phyloP scores from a whole-genome alignment of 345 rosid genomes.

The Conringia planisiliqua region DNA sequence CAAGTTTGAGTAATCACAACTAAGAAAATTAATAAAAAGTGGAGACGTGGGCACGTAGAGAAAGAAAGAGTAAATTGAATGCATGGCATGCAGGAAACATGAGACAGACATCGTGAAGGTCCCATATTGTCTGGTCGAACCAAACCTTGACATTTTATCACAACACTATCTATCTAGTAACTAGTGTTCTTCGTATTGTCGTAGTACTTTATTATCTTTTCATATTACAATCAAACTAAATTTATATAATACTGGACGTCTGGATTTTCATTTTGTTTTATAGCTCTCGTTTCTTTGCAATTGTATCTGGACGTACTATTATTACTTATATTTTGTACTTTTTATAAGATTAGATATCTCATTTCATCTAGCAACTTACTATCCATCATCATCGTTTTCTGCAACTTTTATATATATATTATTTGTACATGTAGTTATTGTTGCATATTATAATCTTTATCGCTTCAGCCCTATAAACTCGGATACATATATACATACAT shows the following conservation, averaged over 20 bases:
- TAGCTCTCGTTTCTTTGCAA: slow-evolving; percentile 15
- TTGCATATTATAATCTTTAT: slow-evolving; percentile 5
- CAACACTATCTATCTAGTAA: slow-evolving; percentile 29
- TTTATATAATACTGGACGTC: background rate
- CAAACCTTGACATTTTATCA: slow-evolving; percentile 30
- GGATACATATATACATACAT: background rate
- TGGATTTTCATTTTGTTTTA: slow-evolving; percentile 5
- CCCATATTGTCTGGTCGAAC: slow-evolving; percentile 38
- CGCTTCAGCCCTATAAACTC: background rate
- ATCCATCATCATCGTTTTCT: slow-evolving; percentile 20
- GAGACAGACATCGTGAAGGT: slow-evolving; percentile 37
- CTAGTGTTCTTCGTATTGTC: slow-evolving; percentile 32
- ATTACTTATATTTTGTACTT: slow-evolving; percentile 16
- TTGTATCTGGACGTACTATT: slow-evolving; percentile 27
- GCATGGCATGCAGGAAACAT: slow-evolving; percentile 41
- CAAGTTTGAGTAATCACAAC: slow-evolving; percentile 1
- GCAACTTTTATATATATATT: background rate
- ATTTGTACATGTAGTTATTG: background rate
- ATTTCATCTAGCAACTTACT: slow-evolving; percentile 13
- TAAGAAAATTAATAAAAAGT: slow-evolving; percentile 10
- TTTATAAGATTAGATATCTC: background rate
- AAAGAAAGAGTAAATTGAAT: slow-evolving; percentile 28
- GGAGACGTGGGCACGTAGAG: slow-evolving; percentile 37
- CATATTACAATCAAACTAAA: slow-evolving; percentile 4
- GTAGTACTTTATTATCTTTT: slow-evolving; percentile 17